Evolutionary conservation across 768 basidiomycete species (phyloP).

Genomic region (Russula ochroleuca): DNA sequence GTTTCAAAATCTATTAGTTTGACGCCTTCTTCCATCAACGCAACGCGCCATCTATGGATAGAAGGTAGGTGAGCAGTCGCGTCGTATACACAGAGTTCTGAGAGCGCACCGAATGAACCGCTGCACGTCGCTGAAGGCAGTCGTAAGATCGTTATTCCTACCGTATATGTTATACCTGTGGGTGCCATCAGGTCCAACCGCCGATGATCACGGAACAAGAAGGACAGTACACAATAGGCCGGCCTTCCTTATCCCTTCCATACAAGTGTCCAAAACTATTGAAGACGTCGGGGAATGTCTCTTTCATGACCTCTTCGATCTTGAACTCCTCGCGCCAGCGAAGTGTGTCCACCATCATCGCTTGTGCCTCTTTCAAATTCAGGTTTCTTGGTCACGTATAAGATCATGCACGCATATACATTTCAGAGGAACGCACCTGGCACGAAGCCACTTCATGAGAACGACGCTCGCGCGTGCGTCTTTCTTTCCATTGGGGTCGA

Average conservation of each 20-base stretch:
- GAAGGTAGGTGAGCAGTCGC: not conserved
- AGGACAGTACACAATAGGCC: constrained; percentile 62
- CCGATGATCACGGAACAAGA: not conserved
- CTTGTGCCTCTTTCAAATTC: constrained; percentile 48
- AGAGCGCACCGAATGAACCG: constrained; percentile 62
- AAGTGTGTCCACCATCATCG: constrained; percentile 66
- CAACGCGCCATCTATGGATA: constrained; percentile 64
- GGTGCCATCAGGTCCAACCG: not conserved
- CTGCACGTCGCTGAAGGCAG: constrained; percentile 71
- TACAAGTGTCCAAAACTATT: constrained; percentile 58
- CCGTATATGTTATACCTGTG: constrained; percentile 78
- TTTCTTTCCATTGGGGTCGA: constrained; percentile 53
- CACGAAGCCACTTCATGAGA: constrained; percentile 77
- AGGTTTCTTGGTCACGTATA: constrained; percentile 41
- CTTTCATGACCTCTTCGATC: constrained; percentile 54
- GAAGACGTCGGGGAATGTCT: constrained; percentile 37
- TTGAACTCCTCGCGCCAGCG: constrained; percentile 68
- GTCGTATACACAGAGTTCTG: not conserved
- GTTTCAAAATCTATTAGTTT: constrained; percentile 62
- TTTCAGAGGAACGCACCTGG: constrained; percentile 57
- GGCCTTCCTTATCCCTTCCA: constrained; percentile 66
- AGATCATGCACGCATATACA: not conserved
- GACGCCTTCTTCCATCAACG: constrained; percentile 68
- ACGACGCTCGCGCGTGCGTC: constrained; percentile 70
- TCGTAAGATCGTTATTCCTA: constrained; percentile 56